A percentile compares a stretch with the other conserved stretches of the same genome.
phyloP scores from a whole-genome alignment of 192 early-diverging fungal species.

The Gamsiella multidivaricata region DNA sequence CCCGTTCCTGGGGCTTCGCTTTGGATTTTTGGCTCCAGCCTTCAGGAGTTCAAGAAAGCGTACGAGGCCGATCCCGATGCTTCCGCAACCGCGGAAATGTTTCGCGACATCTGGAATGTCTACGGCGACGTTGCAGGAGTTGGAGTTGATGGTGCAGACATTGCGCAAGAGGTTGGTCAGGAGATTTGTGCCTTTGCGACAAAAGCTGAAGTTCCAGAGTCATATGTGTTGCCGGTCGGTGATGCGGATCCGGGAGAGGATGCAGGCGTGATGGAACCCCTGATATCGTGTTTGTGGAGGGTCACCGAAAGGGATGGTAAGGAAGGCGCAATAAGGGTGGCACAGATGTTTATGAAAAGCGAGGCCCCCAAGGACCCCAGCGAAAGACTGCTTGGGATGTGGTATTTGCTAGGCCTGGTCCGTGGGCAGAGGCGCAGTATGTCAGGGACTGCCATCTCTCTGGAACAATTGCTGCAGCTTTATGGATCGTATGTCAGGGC shows the following conservation, averaged over 20 bases:
- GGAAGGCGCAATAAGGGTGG: constrained; percentile 34
- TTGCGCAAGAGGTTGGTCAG: constrained; percentile 59
- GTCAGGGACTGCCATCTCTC: constrained; percentile 28
- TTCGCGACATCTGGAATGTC: constrained; percentile 60
- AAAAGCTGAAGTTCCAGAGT: constrained; percentile 36
- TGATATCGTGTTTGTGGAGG: constrained; percentile 37
- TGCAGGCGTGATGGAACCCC: constrained; percentile 22
- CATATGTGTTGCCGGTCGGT: constrained; percentile 43
- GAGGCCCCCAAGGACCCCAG: constrained; percentile 13
- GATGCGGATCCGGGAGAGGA: not conserved
- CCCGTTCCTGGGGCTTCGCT: constrained; percentile 56
- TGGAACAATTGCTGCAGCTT: constrained; percentile 35
- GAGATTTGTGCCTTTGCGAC: constrained; percentile 49
- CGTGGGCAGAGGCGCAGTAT: constrained; percentile 7
- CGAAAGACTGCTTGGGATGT: constrained; percentile 34
- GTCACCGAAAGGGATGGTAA: constrained; percentile 25
- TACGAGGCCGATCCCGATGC: constrained; percentile 20
- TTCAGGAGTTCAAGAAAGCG: constrained; percentile 52
- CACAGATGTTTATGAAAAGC: constrained; percentile 29
- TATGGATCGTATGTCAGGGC: constrained; percentile 55
- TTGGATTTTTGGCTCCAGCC: constrained; percentile 64
- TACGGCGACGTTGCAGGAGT: constrained; percentile 55
- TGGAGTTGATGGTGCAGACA: constrained; percentile 36
- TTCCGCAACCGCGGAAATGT: constrained; percentile 56
- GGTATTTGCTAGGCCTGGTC: constrained; percentile 38